These are phyloP conservation scores for Puccinia novopanici DNA, from an alignment of 1,284 basidiomycete genomes.

Conservation along the genomic window DNA sequence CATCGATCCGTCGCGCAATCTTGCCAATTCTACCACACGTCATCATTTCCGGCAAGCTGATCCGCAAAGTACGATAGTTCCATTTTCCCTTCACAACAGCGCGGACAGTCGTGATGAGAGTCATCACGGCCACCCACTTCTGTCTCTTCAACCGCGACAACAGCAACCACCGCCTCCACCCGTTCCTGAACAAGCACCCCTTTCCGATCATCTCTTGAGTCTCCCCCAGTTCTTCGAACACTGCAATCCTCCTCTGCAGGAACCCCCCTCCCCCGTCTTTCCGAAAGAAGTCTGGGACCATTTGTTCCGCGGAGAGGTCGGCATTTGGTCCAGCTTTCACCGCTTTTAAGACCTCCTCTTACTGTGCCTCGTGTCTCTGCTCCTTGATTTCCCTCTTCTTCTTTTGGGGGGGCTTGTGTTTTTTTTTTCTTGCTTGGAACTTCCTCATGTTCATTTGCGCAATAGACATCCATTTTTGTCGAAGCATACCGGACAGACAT, in stretches of 20 bases:
- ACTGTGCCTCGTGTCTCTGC: too few species aligned
- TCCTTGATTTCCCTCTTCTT: too few species aligned
- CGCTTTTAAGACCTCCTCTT: background rate
- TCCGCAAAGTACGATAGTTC: background rate
- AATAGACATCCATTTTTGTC: background rate
- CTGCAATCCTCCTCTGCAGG: background rate
- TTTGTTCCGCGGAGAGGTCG: constrained; percentile 24
- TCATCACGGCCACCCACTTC: background rate
- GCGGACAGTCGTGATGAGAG: background rate
- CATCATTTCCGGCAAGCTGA: background rate
- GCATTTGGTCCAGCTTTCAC: constrained; percentile 34
- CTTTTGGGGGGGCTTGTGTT: too few species aligned
- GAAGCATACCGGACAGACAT: too few species aligned
- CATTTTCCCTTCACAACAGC: background rate
- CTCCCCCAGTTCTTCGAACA: constrained; percentile 1
- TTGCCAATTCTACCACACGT: background rate
- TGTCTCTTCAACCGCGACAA: background rate
- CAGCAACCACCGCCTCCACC: background rate
- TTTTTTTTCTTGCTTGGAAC: background rate
- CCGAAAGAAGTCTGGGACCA: constrained; percentile 26
- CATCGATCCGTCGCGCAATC: background rate
- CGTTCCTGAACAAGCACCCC: background rate
- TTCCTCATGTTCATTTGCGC: background rate
- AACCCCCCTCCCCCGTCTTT: constrained; percentile 17
- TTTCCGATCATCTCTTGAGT: background rate